phyloP scores from a whole-genome alignment of 23 red algal genomes.

The Agarophyton chilense region DNA sequence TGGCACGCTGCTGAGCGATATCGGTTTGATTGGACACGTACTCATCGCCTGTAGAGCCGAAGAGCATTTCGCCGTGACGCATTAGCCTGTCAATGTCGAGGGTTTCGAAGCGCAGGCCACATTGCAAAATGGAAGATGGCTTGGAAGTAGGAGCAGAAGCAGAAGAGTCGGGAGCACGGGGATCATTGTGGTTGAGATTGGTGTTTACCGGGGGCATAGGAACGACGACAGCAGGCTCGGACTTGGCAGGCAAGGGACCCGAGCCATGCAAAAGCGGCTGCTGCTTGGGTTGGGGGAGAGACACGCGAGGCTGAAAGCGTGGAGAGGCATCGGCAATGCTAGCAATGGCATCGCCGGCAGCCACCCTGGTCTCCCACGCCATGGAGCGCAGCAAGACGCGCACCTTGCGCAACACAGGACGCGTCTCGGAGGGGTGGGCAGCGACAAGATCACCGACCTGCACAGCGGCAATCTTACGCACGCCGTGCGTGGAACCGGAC shows the following conservation, averaged over 20 bases:
- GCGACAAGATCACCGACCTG: constrained; percentile 88
- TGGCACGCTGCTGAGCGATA: constrained; percentile 68
- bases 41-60: constrained; percentile 89
- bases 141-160: neutral
- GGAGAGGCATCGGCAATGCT: constrained; percentile 80
- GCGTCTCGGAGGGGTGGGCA: constrained; percentile 65
- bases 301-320: constrained; percentile 12
- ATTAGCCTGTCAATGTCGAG: constrained; percentile 74
- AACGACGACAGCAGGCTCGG: neutral
- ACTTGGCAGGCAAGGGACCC: neutral
- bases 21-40: constrained; percentile 68
- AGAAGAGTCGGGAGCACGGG: no score
- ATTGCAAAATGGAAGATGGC: neutral
- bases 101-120: constrained; percentile 64
- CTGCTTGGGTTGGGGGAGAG: neutral
- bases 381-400: constrained; percentile 64
- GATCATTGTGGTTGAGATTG: neutral
- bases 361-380: constrained; percentile 87
- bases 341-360: constrained; percentile 79
- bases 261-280: neutral
- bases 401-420: constrained; percentile 63
- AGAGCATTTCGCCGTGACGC: constrained; percentile 69
- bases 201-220: neutral
- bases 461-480: constrained; percentile 86
- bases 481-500: constrained; percentile 53